Evolutionary conservation across 2,329 filamentous ascomycete species (phyloP), one percentile per base, ranked within the genome.

Genomic region (Torrubiellomyces zombiae): DNA sequence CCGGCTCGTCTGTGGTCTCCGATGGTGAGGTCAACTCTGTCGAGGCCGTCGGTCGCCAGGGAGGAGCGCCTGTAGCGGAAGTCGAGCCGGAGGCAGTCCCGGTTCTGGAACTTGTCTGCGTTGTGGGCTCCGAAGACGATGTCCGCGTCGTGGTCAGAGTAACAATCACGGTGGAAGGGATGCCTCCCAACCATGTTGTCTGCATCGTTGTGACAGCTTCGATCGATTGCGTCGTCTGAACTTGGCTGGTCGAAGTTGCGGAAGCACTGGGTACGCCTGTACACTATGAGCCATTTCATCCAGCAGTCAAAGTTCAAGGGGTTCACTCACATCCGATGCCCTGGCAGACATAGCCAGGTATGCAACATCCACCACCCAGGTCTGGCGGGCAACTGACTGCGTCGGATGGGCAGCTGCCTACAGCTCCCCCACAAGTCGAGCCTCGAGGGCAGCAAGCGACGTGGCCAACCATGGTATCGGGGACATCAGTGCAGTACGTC

Each of bases 381-480:
- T 62, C 60, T 6, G 66, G 58, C 0, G 71, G 58, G 42, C 79
- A 86, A 24, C 67, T 65, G 8, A 66, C 64, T 31, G 76, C 71
- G 20, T 64, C 72, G 4, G 56, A 51, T 3, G 58, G 56, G 34
- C 79, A 85, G n/a, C 43, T 43, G 1, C 61, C 64, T 5, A 85
- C 68, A 1, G 53, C 51, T 7, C 75, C 74, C 4, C 61, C 62
- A 44, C 79, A 86, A 5, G 47, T 62, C 21, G 57, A 52, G 4
- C 76, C 77, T 18, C 55, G 42, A 0, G 75, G 75, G 49, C 80
- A 89, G 48, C 80, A 89, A 3, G 78, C 79, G 3, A 86, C 69
- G 21, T 67, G 64, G 6, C 75, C 75, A 15, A 74, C 55, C 1
- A 63, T 64, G 5, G 64, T 63, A 44, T 78, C 67, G 16, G 59